Evolutionary conservation across 2,329 filamentous ascomycete species (phyloP), one percentile per base, ranked within the genome.

Genomic region (Aspergillus niger): DNA sequence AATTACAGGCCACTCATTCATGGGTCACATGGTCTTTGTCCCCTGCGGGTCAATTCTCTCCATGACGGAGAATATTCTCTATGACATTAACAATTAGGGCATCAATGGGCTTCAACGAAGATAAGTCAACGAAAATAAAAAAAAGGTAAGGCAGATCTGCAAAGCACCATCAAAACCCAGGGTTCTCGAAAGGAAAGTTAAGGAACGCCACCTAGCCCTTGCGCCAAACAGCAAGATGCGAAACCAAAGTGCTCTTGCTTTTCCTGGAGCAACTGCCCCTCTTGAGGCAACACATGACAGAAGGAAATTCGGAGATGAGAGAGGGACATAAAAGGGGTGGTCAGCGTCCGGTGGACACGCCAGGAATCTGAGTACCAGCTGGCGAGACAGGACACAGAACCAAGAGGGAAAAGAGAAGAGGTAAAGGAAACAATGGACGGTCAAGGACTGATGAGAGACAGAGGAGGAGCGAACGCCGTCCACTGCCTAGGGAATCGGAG

Each of bases 81-180:
- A 67, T 64, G 57, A 58, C 61, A 68, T 67, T 68, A 67, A 59
- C 58, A 61, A 67, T 67, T 68, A 67, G 48, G 58, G 51, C 58
- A 61, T 63, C 56, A 36, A 59, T 58, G 51, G 53, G 52, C 20
- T 55, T 47, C 15, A 20, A 38, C 47, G 28, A 50, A 53, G 58
- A 55, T 4, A 26, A 26, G 26, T 26, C 26, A 26, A 49, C n/a
- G 22, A 54, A 59, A 54, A 59, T 44, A 41, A 44, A 59, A 57
- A 10, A 47, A 8, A 59, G 48, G 36, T 32, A 43, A 48, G 59
- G 54, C 10, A 47, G 3, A 38, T 55, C 30, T 48, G 36, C 55
- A 63, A 51, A 56, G 56, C 32, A 48, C 47, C 38, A 17, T 36
- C n/a, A 41, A 43, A 52, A 44, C 32, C 51, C 39, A 24, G 30